These are phyloP conservation scores for Hypoxylon intermedium DNA, from an alignment of 495 filamentous ascomycete genomes.

Conservation along the genomic window DNA sequence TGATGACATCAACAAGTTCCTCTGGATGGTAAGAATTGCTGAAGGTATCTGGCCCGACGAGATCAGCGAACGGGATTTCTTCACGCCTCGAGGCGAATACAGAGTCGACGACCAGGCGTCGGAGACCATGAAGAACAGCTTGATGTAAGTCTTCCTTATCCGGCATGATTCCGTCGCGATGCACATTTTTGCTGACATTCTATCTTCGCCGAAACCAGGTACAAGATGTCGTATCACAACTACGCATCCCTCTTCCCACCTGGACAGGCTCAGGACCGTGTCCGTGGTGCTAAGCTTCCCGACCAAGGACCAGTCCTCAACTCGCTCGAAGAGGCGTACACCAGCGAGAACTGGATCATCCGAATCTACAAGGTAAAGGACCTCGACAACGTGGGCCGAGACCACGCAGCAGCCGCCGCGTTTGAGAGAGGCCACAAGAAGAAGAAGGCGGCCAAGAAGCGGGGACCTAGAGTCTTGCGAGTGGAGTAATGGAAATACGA, in stretches of 20 bases:
- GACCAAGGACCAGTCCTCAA: constrained; percentile 84
- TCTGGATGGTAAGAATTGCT: constrained; percentile 99
- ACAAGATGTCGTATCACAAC: constrained; percentile 99
- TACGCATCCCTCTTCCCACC: constrained; percentile 89
- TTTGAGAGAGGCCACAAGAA: constrained; percentile 96
- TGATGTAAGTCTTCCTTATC: constrained; percentile 78
- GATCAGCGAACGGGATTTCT: constrained; percentile 96
- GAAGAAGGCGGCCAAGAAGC: constrained; percentile 81
- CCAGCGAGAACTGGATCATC: constrained; percentile 99
- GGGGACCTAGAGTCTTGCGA: constrained; percentile 79
- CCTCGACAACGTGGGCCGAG: constrained; percentile 92
- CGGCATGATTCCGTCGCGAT: neutral
- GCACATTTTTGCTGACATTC: constrained; percentile 4
- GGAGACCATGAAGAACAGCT: constrained; percentile 97
- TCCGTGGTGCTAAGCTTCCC: constrained; percentile 82
- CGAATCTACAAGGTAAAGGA: constrained; percentile 99
- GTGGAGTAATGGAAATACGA: constrained; percentile 67
- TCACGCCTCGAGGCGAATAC: constrained; percentile 95
- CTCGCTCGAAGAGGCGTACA: constrained; percentile 95
- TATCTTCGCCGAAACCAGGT: constrained; percentile 62
- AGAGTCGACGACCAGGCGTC: constrained; percentile 91
- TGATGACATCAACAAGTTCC: constrained; percentile 99
- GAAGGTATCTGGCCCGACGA: constrained; percentile 99
- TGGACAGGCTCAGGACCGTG: constrained; percentile 90
- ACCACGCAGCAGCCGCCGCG: constrained; percentile 80